These are phyloP conservation scores for Rhodocollybia butyracea DNA, from an alignment of 768 basidiomycete genomes.

Conservation along the genomic window DNA sequence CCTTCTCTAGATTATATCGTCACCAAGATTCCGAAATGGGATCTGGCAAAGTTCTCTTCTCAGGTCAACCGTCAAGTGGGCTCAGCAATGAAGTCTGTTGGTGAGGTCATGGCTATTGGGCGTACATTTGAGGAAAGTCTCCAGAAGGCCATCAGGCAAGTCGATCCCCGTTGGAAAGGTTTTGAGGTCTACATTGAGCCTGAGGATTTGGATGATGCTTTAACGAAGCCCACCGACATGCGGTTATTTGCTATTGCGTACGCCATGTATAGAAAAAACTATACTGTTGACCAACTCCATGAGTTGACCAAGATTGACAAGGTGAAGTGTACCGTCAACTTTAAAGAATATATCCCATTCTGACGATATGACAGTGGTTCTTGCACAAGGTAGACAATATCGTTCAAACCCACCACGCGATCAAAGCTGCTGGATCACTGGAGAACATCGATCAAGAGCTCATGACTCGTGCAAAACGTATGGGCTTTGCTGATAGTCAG, in stretches of 20 bases:
- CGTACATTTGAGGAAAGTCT: constrained; percentile 98
- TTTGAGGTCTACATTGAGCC: constrained; percentile 94
- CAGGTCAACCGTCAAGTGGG: constrained; percentile 95
- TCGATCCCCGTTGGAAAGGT: constrained; percentile 94
- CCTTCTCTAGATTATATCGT: constrained; percentile 99
- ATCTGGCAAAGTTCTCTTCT: constrained; percentile 93
- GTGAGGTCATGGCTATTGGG: constrained; percentile 99
- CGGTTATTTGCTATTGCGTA: constrained; percentile 96
- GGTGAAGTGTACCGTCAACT: constrained; percentile 37
- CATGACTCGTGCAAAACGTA: constrained; percentile 84
- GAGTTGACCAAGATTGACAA: constrained; percentile 98
- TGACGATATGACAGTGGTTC: constrained; percentile 69
- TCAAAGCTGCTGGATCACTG: constrained; percentile 69
- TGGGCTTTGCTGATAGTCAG: constrained; percentile 94
- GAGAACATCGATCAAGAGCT: constrained; percentile 70
- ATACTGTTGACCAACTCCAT: constrained; percentile 86
- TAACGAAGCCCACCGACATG: constrained; percentile 89
- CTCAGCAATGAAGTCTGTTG: constrained; percentile 98
- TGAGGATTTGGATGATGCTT: constrained; percentile 77
- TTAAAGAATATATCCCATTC: not conserved
- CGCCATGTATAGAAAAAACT: constrained; percentile 92
- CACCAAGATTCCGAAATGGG: constrained; percentile 99
- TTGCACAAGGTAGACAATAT: constrained; percentile 99
- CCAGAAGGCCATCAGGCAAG: constrained; percentile 97
- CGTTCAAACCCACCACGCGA: constrained; percentile 76